Conservation (phyloP, 331 rosid species). For the Erythrophleum ivorense region DNA sequence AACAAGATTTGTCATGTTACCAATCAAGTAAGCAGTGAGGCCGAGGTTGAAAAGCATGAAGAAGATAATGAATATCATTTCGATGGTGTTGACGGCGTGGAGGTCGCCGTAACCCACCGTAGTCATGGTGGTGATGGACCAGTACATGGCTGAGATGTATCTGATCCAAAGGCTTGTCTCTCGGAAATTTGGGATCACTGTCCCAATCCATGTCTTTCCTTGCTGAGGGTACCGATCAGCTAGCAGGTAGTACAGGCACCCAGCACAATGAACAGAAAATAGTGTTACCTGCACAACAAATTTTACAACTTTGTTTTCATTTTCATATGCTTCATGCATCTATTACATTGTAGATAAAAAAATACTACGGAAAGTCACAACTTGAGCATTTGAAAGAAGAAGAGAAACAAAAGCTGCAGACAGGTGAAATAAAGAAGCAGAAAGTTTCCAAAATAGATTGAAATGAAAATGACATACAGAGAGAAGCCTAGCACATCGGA, state of each 20-base stretch:
- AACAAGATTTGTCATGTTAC: conserved; percentile 97
- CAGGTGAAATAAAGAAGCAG: not conserved
- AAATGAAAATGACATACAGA: conserved; percentile 55
- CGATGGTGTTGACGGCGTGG: conserved; percentile 81
- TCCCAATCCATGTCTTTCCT: conserved; percentile 91
- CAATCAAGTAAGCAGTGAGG: conserved; percentile 88
- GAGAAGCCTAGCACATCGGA: conserved; percentile 86
- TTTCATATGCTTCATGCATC: not conserved
- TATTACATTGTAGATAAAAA: no score
- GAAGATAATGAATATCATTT: conserved; percentile 88
- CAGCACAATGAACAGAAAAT: conserved; percentile 84
- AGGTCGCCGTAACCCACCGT: conserved; percentile 97
- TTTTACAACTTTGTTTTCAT: not conserved
- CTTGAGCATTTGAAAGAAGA: not conserved
- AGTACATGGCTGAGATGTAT: conserved; percentile 82
- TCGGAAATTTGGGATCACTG: conserved; percentile 68
- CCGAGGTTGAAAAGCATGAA: conserved; percentile 98
- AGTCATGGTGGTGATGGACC: conserved; percentile 96
- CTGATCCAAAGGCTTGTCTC: conserved; percentile 73
- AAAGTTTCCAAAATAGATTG: not conserved
- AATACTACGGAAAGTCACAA: no score
- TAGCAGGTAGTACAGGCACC: conserved; percentile 80
- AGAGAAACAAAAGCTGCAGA: not conserved
- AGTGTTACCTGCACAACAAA: conserved; percentile 68
- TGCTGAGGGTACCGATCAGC: conserved; percentile 77